Evolutionary conservation across 2,329 filamentous ascomycete genomes (phyloP).

Genomic region (Colletotrichum limetticola): DNA sequence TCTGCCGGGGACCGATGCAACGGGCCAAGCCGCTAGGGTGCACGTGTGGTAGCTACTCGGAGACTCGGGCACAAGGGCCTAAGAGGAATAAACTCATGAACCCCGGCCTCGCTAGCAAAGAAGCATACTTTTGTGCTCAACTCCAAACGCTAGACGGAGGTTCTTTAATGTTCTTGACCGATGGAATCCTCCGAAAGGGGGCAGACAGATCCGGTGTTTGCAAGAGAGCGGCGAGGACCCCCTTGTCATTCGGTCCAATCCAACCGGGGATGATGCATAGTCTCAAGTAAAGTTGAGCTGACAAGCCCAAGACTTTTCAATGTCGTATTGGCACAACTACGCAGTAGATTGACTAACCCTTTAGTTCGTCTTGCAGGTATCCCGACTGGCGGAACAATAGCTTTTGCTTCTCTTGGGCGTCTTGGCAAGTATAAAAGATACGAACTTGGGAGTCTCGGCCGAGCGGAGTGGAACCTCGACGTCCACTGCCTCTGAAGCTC

Average conservation of each 20-base stretch:
- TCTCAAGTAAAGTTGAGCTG: conserved; percentile 23
- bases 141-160: neutral
- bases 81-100: conserved; percentile 14
- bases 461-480: conserved; percentile 21
- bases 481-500: neutral
- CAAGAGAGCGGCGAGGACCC: neutral
- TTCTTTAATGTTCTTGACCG: neutral
- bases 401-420: conserved; percentile 8
- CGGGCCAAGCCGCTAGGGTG: conserved; percentile 25
- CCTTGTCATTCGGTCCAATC: neutral
- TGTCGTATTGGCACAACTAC: neutral
- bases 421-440: conserved; percentile 22
- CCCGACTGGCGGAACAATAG: conserved; percentile 31
- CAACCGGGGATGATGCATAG: neutral
- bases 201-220: neutral
- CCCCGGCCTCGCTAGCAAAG: neutral
- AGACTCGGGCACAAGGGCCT: conserved; percentile 9
- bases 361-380: neutral
- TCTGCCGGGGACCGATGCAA: conserved; percentile 1
- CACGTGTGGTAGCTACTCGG: neutral
- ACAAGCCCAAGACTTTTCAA: neutral
- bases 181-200: neutral
- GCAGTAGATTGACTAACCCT: neutral
- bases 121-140: neutral
- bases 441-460: conserved; percentile 16